These are phyloP conservation scores for Pythium vanterpoolii DNA, from an alignment of 352 stramenopile species.

Conservation along the genomic window DNA sequence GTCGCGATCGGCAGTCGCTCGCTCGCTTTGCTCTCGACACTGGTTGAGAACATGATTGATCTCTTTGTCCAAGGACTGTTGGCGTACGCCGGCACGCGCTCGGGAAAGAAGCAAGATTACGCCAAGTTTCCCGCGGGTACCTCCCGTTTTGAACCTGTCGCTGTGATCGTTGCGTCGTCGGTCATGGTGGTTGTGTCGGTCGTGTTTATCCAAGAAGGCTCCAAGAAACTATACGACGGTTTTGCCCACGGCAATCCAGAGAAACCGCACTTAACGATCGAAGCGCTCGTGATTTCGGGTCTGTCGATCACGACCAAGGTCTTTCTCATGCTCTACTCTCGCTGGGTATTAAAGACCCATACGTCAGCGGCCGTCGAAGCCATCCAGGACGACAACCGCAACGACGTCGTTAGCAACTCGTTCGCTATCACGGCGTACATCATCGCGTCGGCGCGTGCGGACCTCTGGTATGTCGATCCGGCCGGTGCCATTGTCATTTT, in stretches of 20 bases:
- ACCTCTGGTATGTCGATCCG: slow-evolving; percentile 89
- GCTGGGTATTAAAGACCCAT: slow-evolving; percentile 49
- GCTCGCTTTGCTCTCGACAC: slow-evolving; percentile 87
- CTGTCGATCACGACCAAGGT: slow-evolving; percentile 70
- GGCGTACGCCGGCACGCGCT: slow-evolving; percentile 85
- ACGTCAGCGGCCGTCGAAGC: slow-evolving; percentile 48
- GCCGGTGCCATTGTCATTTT: slow-evolving; percentile 92
- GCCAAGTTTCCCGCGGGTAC: slow-evolving; percentile 92
- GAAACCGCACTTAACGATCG: slow-evolving; percentile 80
- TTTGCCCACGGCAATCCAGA: slow-evolving; percentile 56
- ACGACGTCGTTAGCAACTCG: slow-evolving; percentile 92
- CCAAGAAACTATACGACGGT: slow-evolving; percentile 45
- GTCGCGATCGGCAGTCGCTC: slow-evolving; percentile 77
- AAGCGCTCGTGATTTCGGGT: slow-evolving; percentile 80
- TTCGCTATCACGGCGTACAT: slow-evolving; percentile 83
- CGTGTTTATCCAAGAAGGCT: slow-evolving; percentile 65
- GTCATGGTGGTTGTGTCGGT: slow-evolving; percentile 92
- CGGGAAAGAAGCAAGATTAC: slow-evolving; percentile 66
- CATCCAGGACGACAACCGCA: slow-evolving; percentile 92
- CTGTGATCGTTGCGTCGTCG: slow-evolving; percentile 89
- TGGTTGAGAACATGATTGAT: slow-evolving; percentile 92
- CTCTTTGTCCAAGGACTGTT: slow-evolving; percentile 90
- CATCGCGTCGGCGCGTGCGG: slow-evolving; percentile 37
- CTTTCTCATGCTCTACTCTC: slow-evolving; percentile 58
- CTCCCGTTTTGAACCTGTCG: slow-evolving; percentile 89